Conservation (phyloP, 345 rosid species). For the Citrus mangshanensis region DNA sequence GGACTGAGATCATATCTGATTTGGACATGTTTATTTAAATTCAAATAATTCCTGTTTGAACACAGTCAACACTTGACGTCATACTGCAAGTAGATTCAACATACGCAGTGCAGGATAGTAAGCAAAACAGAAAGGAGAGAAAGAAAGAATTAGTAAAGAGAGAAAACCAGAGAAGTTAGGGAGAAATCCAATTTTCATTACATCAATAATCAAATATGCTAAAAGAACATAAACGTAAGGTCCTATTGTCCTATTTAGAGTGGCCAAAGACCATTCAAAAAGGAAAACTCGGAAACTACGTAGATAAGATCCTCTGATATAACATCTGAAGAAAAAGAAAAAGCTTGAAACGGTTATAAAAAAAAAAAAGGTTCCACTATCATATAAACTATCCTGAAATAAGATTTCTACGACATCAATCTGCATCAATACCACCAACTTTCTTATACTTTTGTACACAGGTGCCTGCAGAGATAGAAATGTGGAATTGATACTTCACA, state of each 20-base stretch:
- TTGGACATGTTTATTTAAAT: background rate
- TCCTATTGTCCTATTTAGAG: background rate
- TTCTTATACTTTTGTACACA: background rate
- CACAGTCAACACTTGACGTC: background rate
- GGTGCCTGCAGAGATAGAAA: background rate
- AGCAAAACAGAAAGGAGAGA: background rate
- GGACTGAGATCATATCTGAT: background rate
- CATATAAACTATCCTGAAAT: background rate
- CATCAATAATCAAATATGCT: background rate
- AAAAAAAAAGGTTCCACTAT: background rate
- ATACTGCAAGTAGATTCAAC: background rate
- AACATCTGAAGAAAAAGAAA: background rate
- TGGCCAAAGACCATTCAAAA: background rate
- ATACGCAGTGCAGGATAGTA: background rate
- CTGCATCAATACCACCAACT: background rate
- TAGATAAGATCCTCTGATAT: background rate
- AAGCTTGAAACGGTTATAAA: too few relatives aligned
- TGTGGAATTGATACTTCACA: background rate
- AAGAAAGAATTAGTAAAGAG: background rate
- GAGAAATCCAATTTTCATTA: background rate
- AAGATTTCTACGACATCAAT: background rate
- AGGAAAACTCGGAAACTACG: background rate
- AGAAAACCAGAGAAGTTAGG: background rate
- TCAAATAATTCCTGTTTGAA: background rate
- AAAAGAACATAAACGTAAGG: background rate